A percentile compares a stretch with the other conserved stretches of the same genome.
These are phyloP conservation scores for Globisporangium cylindrosporum DNA, from an alignment of 352 stramenopile genomes.

Conservation along the genomic window DNA sequence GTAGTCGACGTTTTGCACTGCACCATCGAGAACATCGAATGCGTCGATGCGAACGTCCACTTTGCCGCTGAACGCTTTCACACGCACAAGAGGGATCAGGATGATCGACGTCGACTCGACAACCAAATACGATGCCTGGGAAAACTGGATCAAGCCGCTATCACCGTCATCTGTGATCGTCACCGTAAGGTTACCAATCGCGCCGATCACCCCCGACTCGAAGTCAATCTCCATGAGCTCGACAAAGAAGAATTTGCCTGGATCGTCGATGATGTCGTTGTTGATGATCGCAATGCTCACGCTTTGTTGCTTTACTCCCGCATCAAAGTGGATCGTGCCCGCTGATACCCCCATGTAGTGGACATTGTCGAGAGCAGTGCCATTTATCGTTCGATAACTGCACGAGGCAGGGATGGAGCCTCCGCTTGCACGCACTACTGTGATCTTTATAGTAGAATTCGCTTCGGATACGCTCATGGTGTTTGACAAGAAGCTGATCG, in stretches of 20 bases:
- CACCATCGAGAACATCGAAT: conserved; percentile 11
- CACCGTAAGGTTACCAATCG: conserved; percentile 18
- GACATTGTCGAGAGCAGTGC: conserved; percentile 29
- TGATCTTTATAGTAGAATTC: conserved; percentile 10
- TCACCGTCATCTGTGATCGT: conserved; percentile 53
- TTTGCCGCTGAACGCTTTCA: conserved; percentile 27
- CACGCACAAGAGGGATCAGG: conserved; percentile 23
- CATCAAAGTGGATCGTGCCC: conserved; percentile 31
- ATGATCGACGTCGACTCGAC: conserved; percentile 21
- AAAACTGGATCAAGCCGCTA: conserved; percentile 37
- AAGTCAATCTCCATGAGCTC: conserved; percentile 22
- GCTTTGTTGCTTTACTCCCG: conserved; percentile 16
- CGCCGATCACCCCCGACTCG: conserved; percentile 31
- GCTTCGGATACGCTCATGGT: conserved; percentile 28
- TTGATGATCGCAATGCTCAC: conserved; percentile 46
- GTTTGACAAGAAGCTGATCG: conserved; percentile 30
- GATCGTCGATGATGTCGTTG: conserved; percentile 44
- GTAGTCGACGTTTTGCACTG: conserved; percentile 34
- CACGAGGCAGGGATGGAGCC: conserved; percentile 36
- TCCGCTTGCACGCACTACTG: conserved; percentile 29
- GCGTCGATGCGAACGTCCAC: conserved; percentile 20
- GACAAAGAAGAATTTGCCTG: conserved; percentile 46
- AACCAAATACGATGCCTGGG: conserved; percentile 21
- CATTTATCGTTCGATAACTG: conserved; percentile 28
- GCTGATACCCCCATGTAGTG: conserved; percentile 23